Base-by-base conservation (phyloP, 2,329 filamentous ascomycete species). In the Colletotrichum falcatum region DNA sequence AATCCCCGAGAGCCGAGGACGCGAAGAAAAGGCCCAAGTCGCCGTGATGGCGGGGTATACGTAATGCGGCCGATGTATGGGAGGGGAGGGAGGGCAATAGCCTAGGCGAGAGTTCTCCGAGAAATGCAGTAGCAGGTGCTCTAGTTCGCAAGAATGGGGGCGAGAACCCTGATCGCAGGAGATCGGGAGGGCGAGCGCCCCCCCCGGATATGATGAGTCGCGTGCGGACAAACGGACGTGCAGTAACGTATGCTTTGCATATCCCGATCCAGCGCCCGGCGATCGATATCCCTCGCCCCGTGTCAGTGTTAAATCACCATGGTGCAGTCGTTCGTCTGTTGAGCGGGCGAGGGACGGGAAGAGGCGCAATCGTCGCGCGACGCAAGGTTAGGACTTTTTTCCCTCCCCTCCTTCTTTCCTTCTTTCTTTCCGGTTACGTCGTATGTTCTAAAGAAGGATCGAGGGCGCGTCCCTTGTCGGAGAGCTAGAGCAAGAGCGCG, bases 41-140 rank as follows among this genome's bases (percentile, higher is more conserved):
- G 58, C 37, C 58, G 26, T 61, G 44, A 49, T 12, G 12, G 30
- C 39, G 20, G 20, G 44, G 23, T 16, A 14, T 56, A 23, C 35
- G 53, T 35, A 49, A 23, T n/a, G 44, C 49, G 5, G 55, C 49
- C 12, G 23, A 26, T 14, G 46, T 26, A 26, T 26, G 18, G 18
- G 26, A 18, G 8, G 9, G 3, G 7, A 14, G 42, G 49, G 51
- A 18, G 23, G 39, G 23, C 6, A 9, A 23, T 46, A n/a, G n/a
- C n/a, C n/a, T n/a, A n/a, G n/a, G n/a, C n/a, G n/a, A n/a, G n/a
- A n/a, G n/a, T 9, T 30, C 42, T 44, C 28, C n/a, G 5, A 26
- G 2, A 39, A 14, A 55, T 51, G 61, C 51, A 67, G 59, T 67
- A 67, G 65, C 12, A 26, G 20, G 51, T 64, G 33, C 65, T 42